Conservation (phyloP, 208 protist genomes). For the Herpetomonas tarakana region DNA sequence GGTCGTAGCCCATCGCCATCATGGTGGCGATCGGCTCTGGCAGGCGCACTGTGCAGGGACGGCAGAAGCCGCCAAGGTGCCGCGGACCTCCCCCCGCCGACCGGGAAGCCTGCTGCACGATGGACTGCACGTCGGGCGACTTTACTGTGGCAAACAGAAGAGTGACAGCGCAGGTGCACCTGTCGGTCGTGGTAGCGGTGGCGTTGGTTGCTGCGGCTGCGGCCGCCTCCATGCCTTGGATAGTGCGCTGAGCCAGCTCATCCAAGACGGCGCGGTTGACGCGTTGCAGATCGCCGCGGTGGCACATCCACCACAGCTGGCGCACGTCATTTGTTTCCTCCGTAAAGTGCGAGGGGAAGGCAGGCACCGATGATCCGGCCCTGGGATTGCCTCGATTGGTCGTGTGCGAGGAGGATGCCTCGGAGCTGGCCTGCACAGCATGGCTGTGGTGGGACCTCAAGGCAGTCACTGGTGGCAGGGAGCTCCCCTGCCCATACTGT, state of each 20-base stretch:
- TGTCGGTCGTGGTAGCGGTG: background rate
- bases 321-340: too few species aligned
- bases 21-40: background rate
- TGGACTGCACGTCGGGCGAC: background rate
- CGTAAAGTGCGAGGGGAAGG: too few species aligned
- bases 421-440: background rate
- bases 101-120: background rate
- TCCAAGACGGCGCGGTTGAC: background rate
- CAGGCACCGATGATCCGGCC: too few species aligned
- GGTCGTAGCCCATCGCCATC: background rate
- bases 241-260: background rate
- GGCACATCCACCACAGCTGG: too few species aligned
- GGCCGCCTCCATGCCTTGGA: background rate
- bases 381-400: background rate
- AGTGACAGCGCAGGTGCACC: background rate
- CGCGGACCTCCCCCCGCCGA: too few species aligned
- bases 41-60: background rate
- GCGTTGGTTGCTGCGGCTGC: background rate
- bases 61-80: constrained; percentile 4
- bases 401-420: background rate
- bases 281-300: too few species aligned
- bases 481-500: background rate
- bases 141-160: constrained; percentile 4
- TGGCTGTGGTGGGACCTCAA: background rate
- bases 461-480: background rate